Evolutionary conservation across 306 rosid species (phyloP).

Genomic region (Lablab purpureus): DNA sequence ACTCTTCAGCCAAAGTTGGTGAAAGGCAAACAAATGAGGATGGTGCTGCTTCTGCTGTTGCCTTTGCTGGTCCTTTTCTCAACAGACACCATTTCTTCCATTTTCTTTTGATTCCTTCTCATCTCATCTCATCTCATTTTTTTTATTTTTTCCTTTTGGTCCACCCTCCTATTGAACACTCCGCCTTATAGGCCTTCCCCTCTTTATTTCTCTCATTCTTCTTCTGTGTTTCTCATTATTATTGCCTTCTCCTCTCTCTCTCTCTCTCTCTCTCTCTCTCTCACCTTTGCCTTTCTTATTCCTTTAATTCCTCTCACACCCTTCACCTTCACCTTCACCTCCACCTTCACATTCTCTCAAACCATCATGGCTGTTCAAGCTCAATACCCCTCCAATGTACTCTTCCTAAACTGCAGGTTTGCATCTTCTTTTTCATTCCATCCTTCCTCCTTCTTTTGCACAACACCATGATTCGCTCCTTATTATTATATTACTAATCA

Average conservation of each 20-base stretch:
- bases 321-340: conserved; percentile 22
- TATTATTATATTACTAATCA: not conserved
- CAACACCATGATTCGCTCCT: not conserved
- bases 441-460: not conserved
- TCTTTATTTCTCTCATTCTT: conserved; percentile 59
- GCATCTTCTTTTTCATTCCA: conserved; percentile 11
- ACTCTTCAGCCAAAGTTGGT: not conserved
- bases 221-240: conserved; percentile 52
- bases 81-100: conserved; percentile 27
- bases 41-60: not conserved
- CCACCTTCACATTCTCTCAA: conserved; percentile 25
- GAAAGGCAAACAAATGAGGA: not conserved
- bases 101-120: conserved; percentile 46
- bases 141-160: conserved; percentile 24
- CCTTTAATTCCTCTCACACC: conserved; percentile 10
- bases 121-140: conserved; percentile 12
- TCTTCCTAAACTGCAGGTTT: conserved; percentile 85
- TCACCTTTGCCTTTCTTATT: conserved; percentile 44
- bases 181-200: conserved; percentile 54
- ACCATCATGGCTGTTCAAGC: conserved; percentile 93
- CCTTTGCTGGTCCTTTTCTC: conserved; percentile 17
- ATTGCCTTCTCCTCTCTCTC: conserved; percentile 47
- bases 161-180: conserved; percentile 66
- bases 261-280: conserved; percentile 1
- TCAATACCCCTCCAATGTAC: conserved; percentile 90